Percentiles rank a stretch among this genome's conserved stretches.
phyloP scores from a whole-genome alignment of 2,329 filamentous ascomycete species.

The Hymenoscyphus linearis region DNA sequence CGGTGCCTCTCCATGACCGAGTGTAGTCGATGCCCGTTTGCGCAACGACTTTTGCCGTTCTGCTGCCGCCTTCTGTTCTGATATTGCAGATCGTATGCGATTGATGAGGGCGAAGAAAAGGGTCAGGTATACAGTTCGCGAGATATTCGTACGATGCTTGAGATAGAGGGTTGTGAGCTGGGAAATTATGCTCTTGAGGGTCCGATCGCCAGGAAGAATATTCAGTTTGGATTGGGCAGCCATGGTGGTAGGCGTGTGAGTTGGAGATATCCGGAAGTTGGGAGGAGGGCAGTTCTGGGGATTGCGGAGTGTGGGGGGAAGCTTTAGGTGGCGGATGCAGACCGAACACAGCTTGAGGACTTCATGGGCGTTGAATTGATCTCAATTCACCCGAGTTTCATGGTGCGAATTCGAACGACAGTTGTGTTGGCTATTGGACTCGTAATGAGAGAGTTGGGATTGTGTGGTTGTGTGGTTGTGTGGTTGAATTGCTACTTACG shows the following conservation, averaged over 20 bases:
- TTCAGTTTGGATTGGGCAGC: conserved; percentile 76
- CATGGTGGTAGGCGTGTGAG: conserved; percentile 43
- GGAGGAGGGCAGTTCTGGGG: not conserved
- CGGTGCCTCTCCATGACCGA: conserved; percentile 28
- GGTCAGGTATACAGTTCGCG: conserved; percentile 75
- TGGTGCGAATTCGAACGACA: not conserved
- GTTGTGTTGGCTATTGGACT: not conserved
- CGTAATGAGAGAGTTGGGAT: not conserved
- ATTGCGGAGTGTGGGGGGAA: not conserved
- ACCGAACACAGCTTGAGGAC: not conserved
- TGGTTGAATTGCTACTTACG: not conserved
- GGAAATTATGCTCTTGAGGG: conserved; percentile 58
- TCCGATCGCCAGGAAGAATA: conserved; percentile 55
- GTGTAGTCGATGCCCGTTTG: conserved; percentile 46
- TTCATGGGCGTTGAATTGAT: not conserved
- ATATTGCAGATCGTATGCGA: conserved; percentile 84
- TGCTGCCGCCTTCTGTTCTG: conserved; percentile 85
- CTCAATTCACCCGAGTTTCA: not conserved
- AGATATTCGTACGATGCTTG: conserved; percentile 74
- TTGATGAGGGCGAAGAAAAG: conserved; percentile 75
- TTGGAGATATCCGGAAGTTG: not conserved
- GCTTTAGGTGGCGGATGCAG: conserved; percentile 1
- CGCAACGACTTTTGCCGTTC: conserved; percentile 58
- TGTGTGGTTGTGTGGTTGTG: too few species aligned
- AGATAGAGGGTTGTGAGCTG: conserved; percentile 70